phyloP scores from a whole-genome alignment of 2,329 filamentous ascomycete genomes.

The Sclerotinia spermophila region DNA sequence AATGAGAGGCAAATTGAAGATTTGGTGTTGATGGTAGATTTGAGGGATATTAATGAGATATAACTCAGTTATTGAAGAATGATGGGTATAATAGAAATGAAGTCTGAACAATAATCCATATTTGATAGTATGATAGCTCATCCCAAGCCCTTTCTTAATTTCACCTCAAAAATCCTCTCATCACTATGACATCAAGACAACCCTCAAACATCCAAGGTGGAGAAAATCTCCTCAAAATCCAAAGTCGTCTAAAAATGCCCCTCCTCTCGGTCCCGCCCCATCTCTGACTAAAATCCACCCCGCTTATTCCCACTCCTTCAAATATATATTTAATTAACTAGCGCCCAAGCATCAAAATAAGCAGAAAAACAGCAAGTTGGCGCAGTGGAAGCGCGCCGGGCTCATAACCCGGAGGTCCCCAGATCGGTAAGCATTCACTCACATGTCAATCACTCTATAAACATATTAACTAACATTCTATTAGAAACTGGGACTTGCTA shows the following conservation, averaged over 20 bases:
- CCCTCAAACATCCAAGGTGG: too few relatives aligned
- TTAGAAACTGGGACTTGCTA: constrained; percentile 14
- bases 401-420: constrained; percentile 41
- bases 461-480: neutral
- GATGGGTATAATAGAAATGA: neutral
- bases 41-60: neutral
- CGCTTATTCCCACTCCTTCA: neutral
- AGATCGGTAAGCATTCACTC: constrained; percentile 29
- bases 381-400: constrained; percentile 40
- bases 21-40: neutral
- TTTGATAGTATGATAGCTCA: neutral
- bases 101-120: neutral
- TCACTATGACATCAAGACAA: neutral
- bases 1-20: neutral
- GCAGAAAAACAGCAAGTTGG: constrained; percentile 33
- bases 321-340: neutral
- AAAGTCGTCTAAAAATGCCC: neutral
- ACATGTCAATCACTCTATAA: fast-evolving
- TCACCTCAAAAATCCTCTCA: neutral
- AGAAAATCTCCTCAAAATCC: neutral
- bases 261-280: neutral
- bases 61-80: neutral
- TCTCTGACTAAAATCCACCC: neutral
- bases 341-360: fast-evolving
- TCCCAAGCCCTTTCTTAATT: neutral